Evolutionary conservation across 768 basidiomycete species (phyloP), one percentile per base, ranked within the genome.

Genomic region (Leucogyrophana mollusca): DNA sequence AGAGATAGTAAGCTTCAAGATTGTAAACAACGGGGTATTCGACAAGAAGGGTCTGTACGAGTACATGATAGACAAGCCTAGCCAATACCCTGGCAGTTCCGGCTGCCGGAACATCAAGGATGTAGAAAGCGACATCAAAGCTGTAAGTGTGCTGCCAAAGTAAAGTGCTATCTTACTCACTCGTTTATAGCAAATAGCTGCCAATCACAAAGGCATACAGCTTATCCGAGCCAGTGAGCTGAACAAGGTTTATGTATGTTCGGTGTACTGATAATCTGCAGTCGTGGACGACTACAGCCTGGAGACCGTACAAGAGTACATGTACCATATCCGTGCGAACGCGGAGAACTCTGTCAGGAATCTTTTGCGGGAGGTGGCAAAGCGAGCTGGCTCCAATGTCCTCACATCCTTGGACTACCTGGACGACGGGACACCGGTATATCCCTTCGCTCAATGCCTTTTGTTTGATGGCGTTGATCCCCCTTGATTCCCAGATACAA

Each of bases 121-220:
- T 52, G 93, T 95, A 1, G 93, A 93, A 69, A 92, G 89, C 56
- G 93, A 95, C 61, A 62, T 95, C 40, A 91, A 92, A 65, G 93
- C 93, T 44, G 90, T 91, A 52, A 50, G 85, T 68, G 21, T 20
- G 2, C 22, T 21, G n/a, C 17, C 16, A 32, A 11, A 16, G 17
- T n/a, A 16, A 17, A 32, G 14, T 16, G 22, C 37, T 36, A 18
- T 16, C n/a, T 18, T 18, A 40, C 13, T 16, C 7, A 21, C 4
- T 7, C 6, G 16, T 13, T 25, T 2, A 3, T 37, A 92, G 90
- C 92, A 94, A 90, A 85, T 94, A 51, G 90, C 92, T 2, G 91
- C 93, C 6, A 96, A 96, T 61, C 80, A 93, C 65, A 94, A 94
- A 68, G 94, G 92, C 10, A 82, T 90, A 25, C 85, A 90, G 54